Conservation (phyloP, 345 rosid genomes). For the Mallotus nudiflorus region DNA sequence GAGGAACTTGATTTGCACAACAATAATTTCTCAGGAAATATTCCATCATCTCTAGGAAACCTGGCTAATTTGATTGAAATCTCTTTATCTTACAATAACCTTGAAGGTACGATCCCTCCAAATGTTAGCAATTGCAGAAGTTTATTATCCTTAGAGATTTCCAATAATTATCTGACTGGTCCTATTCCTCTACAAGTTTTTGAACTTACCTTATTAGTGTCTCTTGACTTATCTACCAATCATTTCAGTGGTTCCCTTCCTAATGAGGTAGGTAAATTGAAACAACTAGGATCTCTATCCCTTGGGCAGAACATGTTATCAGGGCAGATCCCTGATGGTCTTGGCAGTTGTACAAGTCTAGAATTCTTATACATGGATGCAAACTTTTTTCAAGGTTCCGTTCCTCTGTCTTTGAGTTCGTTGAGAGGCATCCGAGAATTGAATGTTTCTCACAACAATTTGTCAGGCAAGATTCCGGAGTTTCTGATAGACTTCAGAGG, state of each 20-base stretch:
- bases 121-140: no score
- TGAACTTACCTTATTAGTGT: no score
- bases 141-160: no score
- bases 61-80: no score
- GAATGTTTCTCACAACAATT: constrained; percentile 1
- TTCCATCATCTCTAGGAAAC: no score
- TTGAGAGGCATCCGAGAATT: neutral
- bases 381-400: neutral
- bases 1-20: no score
- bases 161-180: no score
- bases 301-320: neutral
- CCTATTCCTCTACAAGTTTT: no score
- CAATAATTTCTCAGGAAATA: no score
- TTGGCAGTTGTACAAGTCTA: neutral
- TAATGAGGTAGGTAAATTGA: neutral
- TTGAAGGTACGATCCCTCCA: no score
- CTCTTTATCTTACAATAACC: no score
- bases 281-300: neutral
- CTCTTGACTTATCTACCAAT: constrained; percentile 9
- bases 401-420: neutral
- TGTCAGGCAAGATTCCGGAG: neutral
- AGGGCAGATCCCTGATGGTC: neutral
- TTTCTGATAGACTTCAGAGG: neutral
- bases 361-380: neutral
- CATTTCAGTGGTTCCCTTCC: neutral